These are phyloP conservation scores for Gossypium australe DNA, from an alignment of 345 rosid genomes.

Conservation along the genomic window DNA sequence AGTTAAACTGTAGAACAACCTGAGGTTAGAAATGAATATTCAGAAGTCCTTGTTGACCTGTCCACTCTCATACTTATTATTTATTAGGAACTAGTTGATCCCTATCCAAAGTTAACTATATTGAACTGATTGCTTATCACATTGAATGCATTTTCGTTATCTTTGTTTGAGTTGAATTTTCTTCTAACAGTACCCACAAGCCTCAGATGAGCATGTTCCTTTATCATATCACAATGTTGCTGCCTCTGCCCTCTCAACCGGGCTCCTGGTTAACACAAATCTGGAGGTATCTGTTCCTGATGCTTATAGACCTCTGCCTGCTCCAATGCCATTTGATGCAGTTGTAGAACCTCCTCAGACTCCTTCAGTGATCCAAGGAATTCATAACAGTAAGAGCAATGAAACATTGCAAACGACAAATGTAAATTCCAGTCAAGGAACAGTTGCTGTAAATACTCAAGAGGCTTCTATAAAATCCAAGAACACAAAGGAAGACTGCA, in stretches of 20 bases:
- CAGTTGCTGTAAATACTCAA: constrained; percentile 30
- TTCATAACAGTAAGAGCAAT: constrained; percentile 36
- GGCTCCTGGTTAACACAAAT: constrained; percentile 75
- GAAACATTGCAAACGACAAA: constrained; percentile 30
- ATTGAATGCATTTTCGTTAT: neutral
- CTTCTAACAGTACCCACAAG: constrained; percentile 50
- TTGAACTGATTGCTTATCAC: neutral
- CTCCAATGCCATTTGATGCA: constrained; percentile 62
- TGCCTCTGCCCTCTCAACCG: constrained; percentile 40
- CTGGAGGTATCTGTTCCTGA: constrained; percentile 72
- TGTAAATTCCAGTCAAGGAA: constrained; percentile 44
- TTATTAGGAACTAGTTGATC: neutral
- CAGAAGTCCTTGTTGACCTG: neutral
- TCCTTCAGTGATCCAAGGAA: constrained; percentile 33
- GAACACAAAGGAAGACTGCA: constrained; percentile 43
- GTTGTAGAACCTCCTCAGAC: constrained; percentile 44
- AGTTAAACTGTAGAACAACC: neutral
- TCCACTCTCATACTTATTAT: neutral
- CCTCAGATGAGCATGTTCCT: constrained; percentile 58
- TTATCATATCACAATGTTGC: constrained; percentile 50
- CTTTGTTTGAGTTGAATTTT: constrained; percentile 5
- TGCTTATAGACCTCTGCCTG: constrained; percentile 76
- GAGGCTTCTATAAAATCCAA: constrained; percentile 42
- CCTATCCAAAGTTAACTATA: neutral
- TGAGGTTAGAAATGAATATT: neutral